phyloP scores from a whole-genome alignment of 2,329 filamentous ascomycete species.

The Cladosporium sp. region DNA sequence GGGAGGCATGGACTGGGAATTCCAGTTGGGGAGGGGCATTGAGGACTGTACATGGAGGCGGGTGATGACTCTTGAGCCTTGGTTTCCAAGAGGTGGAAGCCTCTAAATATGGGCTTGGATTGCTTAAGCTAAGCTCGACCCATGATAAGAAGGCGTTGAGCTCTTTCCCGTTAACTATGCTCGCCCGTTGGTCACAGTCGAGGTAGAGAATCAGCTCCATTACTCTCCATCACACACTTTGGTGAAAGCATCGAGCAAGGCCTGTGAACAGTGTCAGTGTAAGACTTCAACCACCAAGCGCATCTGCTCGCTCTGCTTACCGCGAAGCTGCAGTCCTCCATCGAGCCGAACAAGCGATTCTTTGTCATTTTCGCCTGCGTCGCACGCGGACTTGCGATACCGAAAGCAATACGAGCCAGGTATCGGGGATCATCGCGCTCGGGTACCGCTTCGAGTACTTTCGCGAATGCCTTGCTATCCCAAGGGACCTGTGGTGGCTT shows the following conservation, averaged over 20 bases:
- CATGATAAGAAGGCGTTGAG: no score
- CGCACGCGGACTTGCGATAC: constrained; percentile 54
- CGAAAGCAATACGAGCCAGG: constrained; percentile 55
- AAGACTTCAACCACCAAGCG: background rate
- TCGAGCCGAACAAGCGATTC: constrained; percentile 44
- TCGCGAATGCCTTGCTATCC: constrained; percentile 36
- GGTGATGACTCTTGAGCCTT: no score
- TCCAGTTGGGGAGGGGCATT: constrained; percentile 34
- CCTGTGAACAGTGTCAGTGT: constrained; percentile 12
- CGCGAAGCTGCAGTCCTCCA: constrained; percentile 50
- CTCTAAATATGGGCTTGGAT: no score
- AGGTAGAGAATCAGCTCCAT: no score
- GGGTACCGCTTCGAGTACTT: constrained; percentile 39
- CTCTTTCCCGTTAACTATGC: no score
- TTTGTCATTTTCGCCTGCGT: constrained; percentile 44
- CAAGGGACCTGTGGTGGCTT: constrained; percentile 35
- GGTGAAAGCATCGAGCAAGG: constrained; percentile 17
- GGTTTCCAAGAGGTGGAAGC: no score
- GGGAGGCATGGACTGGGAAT: constrained; percentile 60
- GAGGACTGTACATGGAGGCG: no score
- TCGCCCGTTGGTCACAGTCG: no score
- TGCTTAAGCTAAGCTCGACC: no score
- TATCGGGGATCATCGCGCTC: constrained; percentile 54
- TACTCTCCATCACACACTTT: constrained; percentile 16
- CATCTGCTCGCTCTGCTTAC: constrained; percentile 26